A percentile compares a stretch with the other conserved stretches of the same genome.
Conservation (phyloP, 1,284 basidiomycete genomes). For the Coniferiporia weirii region DNA sequence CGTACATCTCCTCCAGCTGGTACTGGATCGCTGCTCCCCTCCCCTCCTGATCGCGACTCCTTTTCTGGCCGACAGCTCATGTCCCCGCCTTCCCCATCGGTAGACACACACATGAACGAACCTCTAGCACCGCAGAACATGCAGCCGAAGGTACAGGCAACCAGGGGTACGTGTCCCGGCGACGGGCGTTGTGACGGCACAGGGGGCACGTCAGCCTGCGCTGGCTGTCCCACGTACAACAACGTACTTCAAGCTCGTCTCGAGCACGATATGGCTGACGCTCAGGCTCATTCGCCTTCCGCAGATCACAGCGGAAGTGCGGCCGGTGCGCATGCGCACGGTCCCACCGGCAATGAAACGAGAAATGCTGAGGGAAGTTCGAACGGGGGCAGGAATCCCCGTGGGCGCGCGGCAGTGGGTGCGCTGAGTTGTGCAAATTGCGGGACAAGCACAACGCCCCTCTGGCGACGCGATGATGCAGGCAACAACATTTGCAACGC, state of each 20-base stretch:
- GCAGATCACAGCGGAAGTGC: constrained; percentile 17
- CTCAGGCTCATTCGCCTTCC: constrained; percentile 22
- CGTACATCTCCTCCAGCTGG: constrained; percentile 33
- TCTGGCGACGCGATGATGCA: constrained; percentile 92
- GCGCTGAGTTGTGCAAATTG: constrained; percentile 88
- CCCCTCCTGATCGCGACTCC: constrained; percentile 8
- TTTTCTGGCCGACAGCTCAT: constrained; percentile 12
- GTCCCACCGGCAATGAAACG: constrained; percentile 10
- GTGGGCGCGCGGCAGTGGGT: constrained; percentile 52
- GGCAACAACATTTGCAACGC: constrained; percentile 92
- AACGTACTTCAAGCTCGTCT: constrained; percentile 55
- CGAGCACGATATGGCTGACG: constrained; percentile 27
- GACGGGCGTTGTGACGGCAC: constrained; percentile 95
- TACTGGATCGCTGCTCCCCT: constrained; percentile 29
- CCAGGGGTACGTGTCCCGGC: constrained; percentile 83
- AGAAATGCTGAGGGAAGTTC: constrained; percentile 25
- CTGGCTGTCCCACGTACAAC: constrained; percentile 93
- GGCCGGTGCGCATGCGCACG: constrained; percentile 12
- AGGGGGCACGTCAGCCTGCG: constrained; percentile 85
- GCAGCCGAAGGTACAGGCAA: constrained; percentile 28
- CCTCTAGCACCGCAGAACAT: constrained; percentile 22
- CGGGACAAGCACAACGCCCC: constrained; percentile 88
- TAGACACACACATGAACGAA: constrained; percentile 27
- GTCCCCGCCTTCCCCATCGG: constrained; percentile 15
- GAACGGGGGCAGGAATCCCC: constrained; percentile 26